These are phyloP conservation scores for Fusarium newnesense DNA, from an alignment of 2,329 filamentous ascomycete genomes.

Conservation along the genomic window DNA sequence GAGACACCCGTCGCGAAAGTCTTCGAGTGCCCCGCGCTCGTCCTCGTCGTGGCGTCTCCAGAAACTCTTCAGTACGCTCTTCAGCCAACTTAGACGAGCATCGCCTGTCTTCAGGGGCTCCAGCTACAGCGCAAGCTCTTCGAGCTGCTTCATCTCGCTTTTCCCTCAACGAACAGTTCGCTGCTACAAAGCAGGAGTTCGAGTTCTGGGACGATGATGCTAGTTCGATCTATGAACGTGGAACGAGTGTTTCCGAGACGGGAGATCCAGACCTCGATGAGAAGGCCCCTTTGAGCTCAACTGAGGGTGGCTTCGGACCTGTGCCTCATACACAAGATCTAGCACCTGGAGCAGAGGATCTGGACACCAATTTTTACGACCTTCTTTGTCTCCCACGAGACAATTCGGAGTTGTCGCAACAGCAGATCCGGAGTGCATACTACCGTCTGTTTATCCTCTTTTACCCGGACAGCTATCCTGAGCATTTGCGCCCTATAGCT, in stretches of 20 bases:
- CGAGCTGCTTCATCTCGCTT: constrained; percentile 55
- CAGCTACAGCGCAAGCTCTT: constrained; percentile 39
- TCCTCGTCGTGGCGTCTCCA: constrained; percentile 24
- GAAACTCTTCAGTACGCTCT: constrained; percentile 42
- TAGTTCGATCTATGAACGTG: constrained; percentile 54
- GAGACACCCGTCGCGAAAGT: constrained; percentile 40
- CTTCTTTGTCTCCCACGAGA: constrained; percentile 55
- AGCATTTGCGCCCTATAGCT: constrained; percentile 52
- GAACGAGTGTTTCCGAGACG: constrained; percentile 40
- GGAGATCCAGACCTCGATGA: constrained; percentile 24
- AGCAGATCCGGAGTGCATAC: constrained; percentile 57
- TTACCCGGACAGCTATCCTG: constrained; percentile 55
- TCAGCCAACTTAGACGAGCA: constrained; percentile 38
- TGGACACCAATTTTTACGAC: constrained; percentile 55
- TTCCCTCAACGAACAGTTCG: constrained; percentile 61
- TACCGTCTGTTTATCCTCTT: constrained; percentile 57
- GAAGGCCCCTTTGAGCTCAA: constrained; percentile 19
- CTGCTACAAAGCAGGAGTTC: constrained; percentile 57
- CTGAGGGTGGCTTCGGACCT: constrained; percentile 14
- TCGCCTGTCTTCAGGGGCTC: constrained; percentile 27
- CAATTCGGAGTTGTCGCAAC: constrained; percentile 37
- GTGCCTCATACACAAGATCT: constrained; percentile 1
- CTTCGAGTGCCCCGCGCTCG: constrained; percentile 45
- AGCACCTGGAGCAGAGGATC: background rate
- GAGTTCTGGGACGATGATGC: constrained; percentile 61